Conservation (phyloP, 2,329 filamentous ascomycete species). For the Byssothecium circinans region DNA sequence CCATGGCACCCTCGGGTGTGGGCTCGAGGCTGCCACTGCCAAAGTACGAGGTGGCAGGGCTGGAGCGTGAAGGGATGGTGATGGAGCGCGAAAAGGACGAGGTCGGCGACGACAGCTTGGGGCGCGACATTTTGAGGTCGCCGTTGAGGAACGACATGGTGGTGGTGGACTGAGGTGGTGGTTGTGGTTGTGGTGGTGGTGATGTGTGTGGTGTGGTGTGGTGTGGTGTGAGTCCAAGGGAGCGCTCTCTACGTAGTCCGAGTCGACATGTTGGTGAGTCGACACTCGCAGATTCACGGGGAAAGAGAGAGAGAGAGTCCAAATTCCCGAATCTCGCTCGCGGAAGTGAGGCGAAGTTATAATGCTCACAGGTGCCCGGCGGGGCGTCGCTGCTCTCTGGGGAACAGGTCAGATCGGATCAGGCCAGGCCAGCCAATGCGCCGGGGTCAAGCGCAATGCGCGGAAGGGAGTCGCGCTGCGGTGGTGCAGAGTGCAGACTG, state of each 20-base stretch:
- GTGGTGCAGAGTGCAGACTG: not conserved
- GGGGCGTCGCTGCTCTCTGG: constrained; percentile 17
- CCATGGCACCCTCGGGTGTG: constrained; percentile 63
- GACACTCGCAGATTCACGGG: not conserved
- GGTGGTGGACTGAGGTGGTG: not conserved
- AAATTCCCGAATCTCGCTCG: not conserved
- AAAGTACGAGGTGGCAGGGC: constrained; percentile 45
- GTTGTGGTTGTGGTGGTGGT: not conserved
- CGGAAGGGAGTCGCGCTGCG: constrained; percentile 14
- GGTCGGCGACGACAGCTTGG: constrained; percentile 38
- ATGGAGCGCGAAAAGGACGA: constrained; percentile 36
- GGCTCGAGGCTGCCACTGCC: constrained; percentile 66
- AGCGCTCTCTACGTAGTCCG: not conserved
- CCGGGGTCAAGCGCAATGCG: constrained; percentile 35
- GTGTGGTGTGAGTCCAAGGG: constrained; percentile 3
- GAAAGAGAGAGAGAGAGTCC: too few relatives aligned
- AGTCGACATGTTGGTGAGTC: constrained; percentile 13
- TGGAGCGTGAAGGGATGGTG: constrained; percentile 44
- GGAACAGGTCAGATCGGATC: constrained; percentile 29
- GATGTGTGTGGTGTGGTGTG: not conserved
- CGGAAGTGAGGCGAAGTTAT: constrained; percentile 2
- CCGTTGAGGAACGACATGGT: constrained; percentile 33
- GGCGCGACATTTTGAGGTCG: constrained; percentile 21
- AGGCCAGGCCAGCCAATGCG: constrained; percentile 21
- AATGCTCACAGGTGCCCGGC: constrained; percentile 28